Evolutionary conservation across 2,329 filamentous ascomycete genomes (phyloP), one percentile per base, ranked within the genome.

Genomic region (Claviceps quebecensis): DNA sequence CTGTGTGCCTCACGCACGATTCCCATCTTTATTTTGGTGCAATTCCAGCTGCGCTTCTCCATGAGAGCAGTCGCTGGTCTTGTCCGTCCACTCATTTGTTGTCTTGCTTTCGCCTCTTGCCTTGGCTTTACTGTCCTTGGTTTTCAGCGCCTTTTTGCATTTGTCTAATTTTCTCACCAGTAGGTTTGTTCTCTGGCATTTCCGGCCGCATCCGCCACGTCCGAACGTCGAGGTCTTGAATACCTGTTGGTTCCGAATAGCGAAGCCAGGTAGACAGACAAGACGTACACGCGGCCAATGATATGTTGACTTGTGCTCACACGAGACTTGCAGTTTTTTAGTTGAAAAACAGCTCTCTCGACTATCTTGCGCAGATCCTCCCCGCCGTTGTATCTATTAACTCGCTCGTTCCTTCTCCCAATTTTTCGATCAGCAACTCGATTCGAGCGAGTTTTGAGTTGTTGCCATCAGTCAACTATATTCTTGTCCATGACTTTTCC

Each of bases 81-180:
- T 68, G 74, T 64, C 76, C 75, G 76, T 79, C 76, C 76, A 70
- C 74, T 79, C 76, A 72, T 76, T 69, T 68, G 57, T 58, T 57
- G 49, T 45, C 43, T 62, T 58, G 59, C 51, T 58, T 63, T 65
- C 60, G 56, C 55, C 57, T 60, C 59, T 58, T 58, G 9, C 54
- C 53, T 57, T 58, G 46, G 54, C 52, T 53, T 51, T 46, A 34
- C 9, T 50, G 47, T 36, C 48, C 47, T 50, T 39, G 38, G 38
- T 48, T 54, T 50, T 23, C 37, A 43, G 50, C 50, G 51, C 47
- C 11, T 44, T 38, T 57, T 52, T 52, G 47, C 51, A 52, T 54
- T 54, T 50, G 40, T 43, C 29, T 52, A 44, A 44, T 51, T 45
- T 48, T 36, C 44, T 45, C 47, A 44, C 22, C 38, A 47, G 39